Base-by-base conservation (phyloP, 495 filamentous ascomycete genomes). In the Pyronema omphalodes region DNA sequence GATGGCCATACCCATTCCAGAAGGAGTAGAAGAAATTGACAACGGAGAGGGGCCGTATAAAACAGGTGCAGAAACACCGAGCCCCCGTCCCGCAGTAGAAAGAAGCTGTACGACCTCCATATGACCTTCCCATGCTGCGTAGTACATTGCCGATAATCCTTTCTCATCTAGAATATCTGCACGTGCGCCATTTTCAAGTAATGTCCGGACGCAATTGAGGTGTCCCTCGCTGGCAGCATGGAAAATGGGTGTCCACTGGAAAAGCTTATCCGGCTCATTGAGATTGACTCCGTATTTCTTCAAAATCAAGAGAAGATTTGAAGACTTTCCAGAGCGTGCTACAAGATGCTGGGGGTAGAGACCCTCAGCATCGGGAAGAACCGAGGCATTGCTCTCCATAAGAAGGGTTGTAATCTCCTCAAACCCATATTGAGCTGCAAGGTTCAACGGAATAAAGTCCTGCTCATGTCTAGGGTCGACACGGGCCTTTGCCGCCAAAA, bases 311-410 rank as follows among this genome's bases (percentile, higher is more conserved):
- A 98, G 71, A 29, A 94, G 73, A 41, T 83, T 71, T 5, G 86
- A 83, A 1, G 77, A 84, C 59, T 84, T 79, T 5, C 87, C 88
- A 45, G 88, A 93, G 29, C 91, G 77, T 12, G 93, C 93, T 8
- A 96, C 89, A 53, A 95, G 79, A 68, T 98, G 91, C 62, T 98
- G 91, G n/a, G 91, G 91, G 66, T 86, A 96, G 6, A 98, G 75
- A 0, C 91, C 91, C 71, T 96, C 93, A 0, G 91, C 93, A 68
- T 98, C 91, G 8, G 91, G 80, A 9, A 94, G 70, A 52, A 98
- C 76, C 49, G 71, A 70, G 9, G 89, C 86, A 6, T 78, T 76
- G 50, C 82, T 76, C 62, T 86, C 79, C 23, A 98, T 75, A 3
- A 98, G 75, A 52, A 93, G 74, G 61, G 84, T 77, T 17, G 88